Conservation (phyloP, 2,329 filamentous ascomycete genomes). For the Karstenula rhodostoma region DNA sequence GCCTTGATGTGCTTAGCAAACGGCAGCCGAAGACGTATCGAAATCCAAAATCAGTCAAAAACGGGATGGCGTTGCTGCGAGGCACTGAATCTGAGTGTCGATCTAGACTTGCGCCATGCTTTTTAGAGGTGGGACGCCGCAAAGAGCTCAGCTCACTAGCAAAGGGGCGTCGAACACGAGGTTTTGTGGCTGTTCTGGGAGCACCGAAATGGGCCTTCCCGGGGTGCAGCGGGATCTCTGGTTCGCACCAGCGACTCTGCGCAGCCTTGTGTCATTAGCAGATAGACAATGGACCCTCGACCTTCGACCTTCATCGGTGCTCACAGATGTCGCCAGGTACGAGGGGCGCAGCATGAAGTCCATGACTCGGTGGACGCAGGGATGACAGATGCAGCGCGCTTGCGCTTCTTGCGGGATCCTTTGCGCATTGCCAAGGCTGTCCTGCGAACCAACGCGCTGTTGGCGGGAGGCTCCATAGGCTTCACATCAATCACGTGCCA, state of each 20-base stretch:
- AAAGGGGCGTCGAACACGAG: conserved; percentile 1
- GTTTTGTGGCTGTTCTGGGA: too few species aligned
- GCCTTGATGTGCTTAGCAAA: conserved; percentile 18
- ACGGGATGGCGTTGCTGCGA: conserved; percentile 9
- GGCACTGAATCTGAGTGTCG: conserved; percentile 4
- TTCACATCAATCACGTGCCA: background rate
- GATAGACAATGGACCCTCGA: background rate
- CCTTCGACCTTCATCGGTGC: background rate
- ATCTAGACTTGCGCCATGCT: conserved; percentile 13
- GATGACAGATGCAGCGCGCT: background rate
- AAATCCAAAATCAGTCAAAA: conserved; percentile 7
- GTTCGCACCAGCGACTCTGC: background rate
- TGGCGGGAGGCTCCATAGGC: background rate
- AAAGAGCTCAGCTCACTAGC: conserved; percentile 2
- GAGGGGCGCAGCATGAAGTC: background rate
- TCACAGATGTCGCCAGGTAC: background rate
- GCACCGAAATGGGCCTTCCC: too few species aligned
- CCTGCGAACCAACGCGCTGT: background rate
- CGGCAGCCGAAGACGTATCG: conserved; percentile 1
- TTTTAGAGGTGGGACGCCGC: background rate
- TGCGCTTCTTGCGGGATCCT: background rate
- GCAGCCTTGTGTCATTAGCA: background rate
- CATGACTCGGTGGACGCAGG: conserved; percentile 3
- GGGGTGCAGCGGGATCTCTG: background rate
- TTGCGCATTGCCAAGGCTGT: conserved; percentile 9